A percentile compares a stretch with the other conserved stretches of the same genome.
Evolutionary conservation across 768 basidiomycete genomes (phyloP).

Genomic region (Multifurca ochricompacta): DNA sequence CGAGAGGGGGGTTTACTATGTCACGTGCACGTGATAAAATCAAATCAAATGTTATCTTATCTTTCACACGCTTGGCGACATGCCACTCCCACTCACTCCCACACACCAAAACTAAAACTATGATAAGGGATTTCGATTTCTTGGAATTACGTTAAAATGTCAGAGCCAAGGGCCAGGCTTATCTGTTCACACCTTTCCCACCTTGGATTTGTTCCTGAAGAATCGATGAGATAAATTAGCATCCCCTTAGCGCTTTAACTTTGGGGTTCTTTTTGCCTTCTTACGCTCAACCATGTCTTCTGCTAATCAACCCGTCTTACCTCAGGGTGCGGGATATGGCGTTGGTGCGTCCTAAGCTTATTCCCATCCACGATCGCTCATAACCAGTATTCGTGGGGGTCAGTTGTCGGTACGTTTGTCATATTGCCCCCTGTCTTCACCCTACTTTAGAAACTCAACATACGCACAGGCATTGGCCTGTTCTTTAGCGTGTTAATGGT

Average conservation of each 20-base stretch:
- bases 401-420: slow-evolving; percentile 43
- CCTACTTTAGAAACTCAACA: not conserved
- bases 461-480: slow-evolving; percentile 62
- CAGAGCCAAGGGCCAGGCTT: not conserved
- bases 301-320: slow-evolving; percentile 39
- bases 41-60: too few relatives aligned
- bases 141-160: not conserved
- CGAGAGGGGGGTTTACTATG: too few relatives aligned
- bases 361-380: not conserved
- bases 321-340: slow-evolving; percentile 81
- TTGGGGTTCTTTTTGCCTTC: not conserved
- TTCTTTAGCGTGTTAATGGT: slow-evolving; percentile 85
- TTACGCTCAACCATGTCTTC: slow-evolving; percentile 17
- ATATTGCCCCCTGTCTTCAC: too few relatives aligned
- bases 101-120: too few relatives aligned
- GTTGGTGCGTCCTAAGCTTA: slow-evolving; percentile 40
- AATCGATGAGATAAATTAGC: slow-evolving; percentile 2
- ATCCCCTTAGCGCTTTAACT: not conserved
- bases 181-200: not conserved
- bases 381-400: not conserved
- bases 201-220: not conserved
- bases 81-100: too few relatives aligned
- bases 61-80: too few relatives aligned
- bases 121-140: slow-evolving; percentile 13
- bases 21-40: too few relatives aligned